Conservation (phyloP, 148 eudicot species). For the Cornus kousa region DNA sequence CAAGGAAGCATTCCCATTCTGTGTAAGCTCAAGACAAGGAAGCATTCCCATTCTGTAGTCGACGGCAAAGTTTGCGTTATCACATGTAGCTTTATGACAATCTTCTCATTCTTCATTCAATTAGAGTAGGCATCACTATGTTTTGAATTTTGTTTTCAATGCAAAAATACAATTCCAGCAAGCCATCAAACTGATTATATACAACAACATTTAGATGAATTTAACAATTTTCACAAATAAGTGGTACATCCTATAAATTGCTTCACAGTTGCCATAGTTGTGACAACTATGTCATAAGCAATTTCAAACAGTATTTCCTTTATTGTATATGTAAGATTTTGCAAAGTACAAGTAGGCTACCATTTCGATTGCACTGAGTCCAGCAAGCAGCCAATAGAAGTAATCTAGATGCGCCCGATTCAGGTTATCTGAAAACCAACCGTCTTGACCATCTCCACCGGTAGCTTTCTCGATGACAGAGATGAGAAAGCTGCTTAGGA, state of each 20-base stretch:
- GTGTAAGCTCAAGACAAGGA: too few relatives aligned
- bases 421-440: slow-evolving; percentile 65
- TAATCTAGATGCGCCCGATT: slow-evolving; percentile 69
- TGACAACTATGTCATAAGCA: background rate
- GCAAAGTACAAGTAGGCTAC: background rate
- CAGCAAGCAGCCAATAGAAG: slow-evolving; percentile 48
- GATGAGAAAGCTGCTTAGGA: slow-evolving; percentile 66
- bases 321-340: background rate
- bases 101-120: too few relatives aligned
- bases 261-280: background rate
- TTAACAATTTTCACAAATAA: background rate
- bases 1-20: too few relatives aligned
- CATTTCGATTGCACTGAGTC: background rate
- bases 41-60: too few relatives aligned
- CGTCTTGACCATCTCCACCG: slow-evolving; percentile 24
- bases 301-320: background rate
- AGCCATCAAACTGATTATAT: too few relatives aligned
- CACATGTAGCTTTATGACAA: too few relatives aligned
- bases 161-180: too few relatives aligned
- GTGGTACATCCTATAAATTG: background rate
- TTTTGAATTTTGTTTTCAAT: too few relatives aligned
- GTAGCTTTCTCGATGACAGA: slow-evolving; percentile 47
- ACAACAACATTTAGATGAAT: too few relatives aligned
- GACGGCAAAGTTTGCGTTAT: too few relatives aligned
- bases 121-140: too few relatives aligned